phyloP scores from a whole-genome alignment of 768 basidiomycete genomes.

The Agaricus subrufescens region DNA sequence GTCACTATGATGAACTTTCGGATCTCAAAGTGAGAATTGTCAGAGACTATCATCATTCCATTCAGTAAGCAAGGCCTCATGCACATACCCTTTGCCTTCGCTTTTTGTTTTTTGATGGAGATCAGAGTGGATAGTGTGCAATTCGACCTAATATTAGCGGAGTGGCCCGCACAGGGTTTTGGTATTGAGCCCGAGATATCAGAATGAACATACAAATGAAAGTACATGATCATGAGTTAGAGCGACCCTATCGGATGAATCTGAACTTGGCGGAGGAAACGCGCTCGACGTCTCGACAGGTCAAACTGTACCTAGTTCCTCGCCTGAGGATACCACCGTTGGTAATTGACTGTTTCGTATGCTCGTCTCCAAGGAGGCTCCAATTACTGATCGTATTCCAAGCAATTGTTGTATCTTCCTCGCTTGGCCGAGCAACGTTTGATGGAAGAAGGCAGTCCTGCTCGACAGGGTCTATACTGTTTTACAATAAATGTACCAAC shows the following conservation, averaged over 20 bases:
- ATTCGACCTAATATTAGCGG: background rate
- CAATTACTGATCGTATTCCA: constrained; percentile 49
- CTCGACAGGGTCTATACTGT: constrained; percentile 53
- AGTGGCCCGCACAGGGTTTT: background rate
- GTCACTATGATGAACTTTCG: background rate
- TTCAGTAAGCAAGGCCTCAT: constrained; percentile 4
- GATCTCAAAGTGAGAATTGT: constrained; percentile 4
- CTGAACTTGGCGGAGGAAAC: constrained; percentile 36
- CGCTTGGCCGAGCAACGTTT: constrained; percentile 15
- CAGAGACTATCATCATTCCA: constrained; percentile 9
- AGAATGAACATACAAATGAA: background rate
- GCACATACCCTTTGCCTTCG: background rate
- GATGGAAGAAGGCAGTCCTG: constrained; percentile 41
- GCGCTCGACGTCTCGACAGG: constrained; percentile 77
- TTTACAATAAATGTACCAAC: constrained; percentile 7
- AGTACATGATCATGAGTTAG: background rate
- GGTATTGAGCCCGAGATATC: background rate
- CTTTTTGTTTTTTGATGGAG: background rate
- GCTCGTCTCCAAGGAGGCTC: constrained; percentile 39
- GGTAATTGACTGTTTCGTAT: constrained; percentile 31
- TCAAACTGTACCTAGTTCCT: constrained; percentile 70
- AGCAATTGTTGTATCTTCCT: background rate
- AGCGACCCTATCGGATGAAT: constrained; percentile 16
- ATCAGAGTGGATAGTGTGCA: background rate
- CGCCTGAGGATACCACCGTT: constrained; percentile 54